Base-by-base conservation (phyloP, 1,284 basidiomycete species). In the Puccinia horiana region DNA sequence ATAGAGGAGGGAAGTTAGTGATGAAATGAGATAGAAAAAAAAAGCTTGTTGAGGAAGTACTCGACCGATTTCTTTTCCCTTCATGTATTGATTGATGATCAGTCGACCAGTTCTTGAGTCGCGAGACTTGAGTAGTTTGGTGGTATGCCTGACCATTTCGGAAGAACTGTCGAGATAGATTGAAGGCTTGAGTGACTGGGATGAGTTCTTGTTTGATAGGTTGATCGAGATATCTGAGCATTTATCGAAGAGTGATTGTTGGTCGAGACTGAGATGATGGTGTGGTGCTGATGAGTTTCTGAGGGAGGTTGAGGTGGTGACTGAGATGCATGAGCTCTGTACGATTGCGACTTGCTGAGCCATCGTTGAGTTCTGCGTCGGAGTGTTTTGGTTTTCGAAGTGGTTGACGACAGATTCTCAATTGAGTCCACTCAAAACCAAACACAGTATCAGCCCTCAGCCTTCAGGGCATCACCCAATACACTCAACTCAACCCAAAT, bases 61-160 rank as follows among this genome's bases (percentile, higher is more conserved):
- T 35, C 80, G 44, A 49, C 80, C 80, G 29, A 82, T 37, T 69
- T 82, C 80, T 40, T 82, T 82, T 35, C 80, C 80, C 54, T 82
- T 82, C 80, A 82, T 82, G 40, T 82, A 82, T 47, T 82, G 80
- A 42, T 82, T 82, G 52, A 82, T 82, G 49, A 82, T 82, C 29
- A 82, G 54, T 56, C 80, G 37, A 18, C 80, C 80, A 0, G 80
- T 82, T 72, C 58, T 49, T 63, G 80, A 82, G 54, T 82, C 80
- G 16, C 80, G n/a, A 67, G 58, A 69, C 47, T 82, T 82, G 44
- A 75, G 72, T 26, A 82, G 58, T 58, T 82, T 82, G 20, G 80
- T 82, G 58, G 80, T 82, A 76, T 82, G 80, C n/a, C 80, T 65
- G 61, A 82, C 80, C 29, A 52, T 37, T 47, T 81, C 79, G 8